These are phyloP conservation scores for Xylaria multiplex DNA, from an alignment of 2,329 filamentous ascomycete genomes.

Conservation along the genomic window DNA sequence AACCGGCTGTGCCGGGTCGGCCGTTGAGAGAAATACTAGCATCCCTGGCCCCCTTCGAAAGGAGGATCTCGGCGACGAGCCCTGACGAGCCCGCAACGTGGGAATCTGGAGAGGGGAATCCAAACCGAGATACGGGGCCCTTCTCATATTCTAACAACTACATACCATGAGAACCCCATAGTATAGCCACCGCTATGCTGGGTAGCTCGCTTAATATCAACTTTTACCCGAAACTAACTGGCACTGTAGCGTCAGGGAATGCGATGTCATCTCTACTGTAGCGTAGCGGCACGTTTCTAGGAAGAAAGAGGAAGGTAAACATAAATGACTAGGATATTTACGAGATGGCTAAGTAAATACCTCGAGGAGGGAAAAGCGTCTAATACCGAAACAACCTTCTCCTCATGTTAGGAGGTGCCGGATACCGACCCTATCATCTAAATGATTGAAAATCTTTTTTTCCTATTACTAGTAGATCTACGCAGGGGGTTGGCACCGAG, in stretches of 20 bases:
- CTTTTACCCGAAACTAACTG: constrained; percentile 8
- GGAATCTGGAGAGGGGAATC: constrained; percentile 9
- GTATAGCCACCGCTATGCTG: not conserved
- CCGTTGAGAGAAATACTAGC: not conserved
- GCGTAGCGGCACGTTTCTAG: constrained; percentile 1
- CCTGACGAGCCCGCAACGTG: constrained; percentile 4
- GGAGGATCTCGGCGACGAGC: constrained; percentile 10
- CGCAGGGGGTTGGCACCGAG: constrained; percentile 19
- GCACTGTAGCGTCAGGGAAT: not conserved
- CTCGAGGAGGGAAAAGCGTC: not conserved
- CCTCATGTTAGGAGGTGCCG: constrained; percentile 12
- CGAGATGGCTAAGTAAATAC: constrained; percentile 11
- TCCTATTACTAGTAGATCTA: constrained; percentile 16
- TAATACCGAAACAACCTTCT: constrained; percentile 24
- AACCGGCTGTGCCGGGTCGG: constrained; percentile 2
- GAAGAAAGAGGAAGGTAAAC: constrained; percentile 28
- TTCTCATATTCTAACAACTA: not conserved
- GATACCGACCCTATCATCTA: constrained; percentile 26
- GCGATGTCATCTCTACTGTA: constrained; percentile 1
- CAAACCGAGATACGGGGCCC: not conserved
- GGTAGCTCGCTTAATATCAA: not conserved
- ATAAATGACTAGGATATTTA: constrained; percentile 3
- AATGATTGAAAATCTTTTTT: constrained; percentile 17
- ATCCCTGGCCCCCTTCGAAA: not conserved
- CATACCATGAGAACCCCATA: not conserved